Evolutionary conservation across 2,329 filamentous ascomycete genomes (phyloP).

Genomic region (Fusarium cyanostomum): DNA sequence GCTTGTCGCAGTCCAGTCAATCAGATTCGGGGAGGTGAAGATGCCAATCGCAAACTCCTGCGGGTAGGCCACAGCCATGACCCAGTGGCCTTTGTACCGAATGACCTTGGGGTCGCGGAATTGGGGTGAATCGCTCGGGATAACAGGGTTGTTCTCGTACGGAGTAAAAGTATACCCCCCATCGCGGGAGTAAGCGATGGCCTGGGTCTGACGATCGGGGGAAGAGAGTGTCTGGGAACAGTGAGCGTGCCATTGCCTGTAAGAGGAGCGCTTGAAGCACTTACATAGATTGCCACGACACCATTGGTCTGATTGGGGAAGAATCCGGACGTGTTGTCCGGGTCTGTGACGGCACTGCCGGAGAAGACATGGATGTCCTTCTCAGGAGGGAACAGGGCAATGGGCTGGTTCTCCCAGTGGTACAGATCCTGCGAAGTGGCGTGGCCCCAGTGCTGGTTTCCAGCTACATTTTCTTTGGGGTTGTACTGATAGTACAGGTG

Average conservation of each 20-base stretch:
- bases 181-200: slow-evolving; percentile 69
- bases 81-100: slow-evolving; percentile 66
- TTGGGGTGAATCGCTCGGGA: slow-evolving; percentile 61
- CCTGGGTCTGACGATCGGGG: slow-evolving; percentile 58
- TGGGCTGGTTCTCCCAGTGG: slow-evolving; percentile 71
- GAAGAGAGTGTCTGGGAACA: slow-evolving; percentile 35
- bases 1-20: slow-evolving; percentile 60
- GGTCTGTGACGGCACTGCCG: slow-evolving; percentile 67
- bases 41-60: slow-evolving; percentile 66
- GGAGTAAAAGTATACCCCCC: slow-evolving; percentile 69
- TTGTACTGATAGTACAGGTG: slow-evolving; percentile 73
- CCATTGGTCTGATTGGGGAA: slow-evolving; percentile 68
- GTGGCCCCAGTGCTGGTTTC: slow-evolving; percentile 74
- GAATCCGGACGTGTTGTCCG: slow-evolving; percentile 72
- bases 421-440: slow-evolving; percentile 70
- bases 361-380: slow-evolving; percentile 59
- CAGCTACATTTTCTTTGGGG: slow-evolving; percentile 54
- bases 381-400: slow-evolving; percentile 64
- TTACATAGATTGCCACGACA: slow-evolving; percentile 62
- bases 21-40: slow-evolving; percentile 68
- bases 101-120: slow-evolving; percentile 75
- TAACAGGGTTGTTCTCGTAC: slow-evolving; percentile 69
- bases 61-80: slow-evolving; percentile 63
- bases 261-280: slow-evolving; percentile 9
- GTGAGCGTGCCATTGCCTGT: neutral